Evolutionary conservation across 352 stramenopile species (phyloP).

Genomic region (Vaucheria bursata): DNA sequence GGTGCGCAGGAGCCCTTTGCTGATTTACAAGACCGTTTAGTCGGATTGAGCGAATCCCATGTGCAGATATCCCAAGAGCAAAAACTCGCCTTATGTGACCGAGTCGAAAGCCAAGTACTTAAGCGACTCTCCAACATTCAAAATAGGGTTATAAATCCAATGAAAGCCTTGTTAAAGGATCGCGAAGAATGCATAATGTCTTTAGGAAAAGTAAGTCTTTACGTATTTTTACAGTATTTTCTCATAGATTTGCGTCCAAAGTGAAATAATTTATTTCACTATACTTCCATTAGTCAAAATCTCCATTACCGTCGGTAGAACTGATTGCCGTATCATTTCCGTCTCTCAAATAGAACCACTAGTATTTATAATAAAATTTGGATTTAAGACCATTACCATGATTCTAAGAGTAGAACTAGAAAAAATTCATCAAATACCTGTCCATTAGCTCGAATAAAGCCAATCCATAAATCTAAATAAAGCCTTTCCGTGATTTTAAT

Average conservation of each 20-base stretch:
- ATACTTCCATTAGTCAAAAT: background rate
- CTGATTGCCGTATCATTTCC: no score
- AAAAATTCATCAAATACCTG: no score
- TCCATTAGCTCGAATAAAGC: no score
- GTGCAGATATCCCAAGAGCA: slow-evolving; percentile 37
- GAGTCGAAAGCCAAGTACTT: slow-evolving; percentile 28
- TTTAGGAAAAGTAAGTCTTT: slow-evolving; percentile 23
- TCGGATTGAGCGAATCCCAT: slow-evolving; percentile 35
- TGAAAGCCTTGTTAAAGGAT: slow-evolving; percentile 40
- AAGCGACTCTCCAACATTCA: slow-evolving; percentile 37
- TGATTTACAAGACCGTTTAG: slow-evolving; percentile 43
- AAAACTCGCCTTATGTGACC: slow-evolving; percentile 31
- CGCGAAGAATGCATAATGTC: slow-evolving; percentile 33
- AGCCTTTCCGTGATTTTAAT: no score
- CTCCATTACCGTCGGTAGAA: no score
- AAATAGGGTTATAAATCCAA: slow-evolving; percentile 31
- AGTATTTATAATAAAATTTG: no score
- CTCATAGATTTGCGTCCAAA: no score
- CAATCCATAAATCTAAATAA: no score
- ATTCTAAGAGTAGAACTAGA: no score
- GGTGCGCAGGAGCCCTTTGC: slow-evolving; percentile 45
- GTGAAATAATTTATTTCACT: background rate
- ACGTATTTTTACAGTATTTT: background rate
- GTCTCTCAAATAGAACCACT: no score
- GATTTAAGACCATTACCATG: no score